phyloP scores from a whole-genome alignment of 306 rosid species.

The Lupinus albus region DNA sequence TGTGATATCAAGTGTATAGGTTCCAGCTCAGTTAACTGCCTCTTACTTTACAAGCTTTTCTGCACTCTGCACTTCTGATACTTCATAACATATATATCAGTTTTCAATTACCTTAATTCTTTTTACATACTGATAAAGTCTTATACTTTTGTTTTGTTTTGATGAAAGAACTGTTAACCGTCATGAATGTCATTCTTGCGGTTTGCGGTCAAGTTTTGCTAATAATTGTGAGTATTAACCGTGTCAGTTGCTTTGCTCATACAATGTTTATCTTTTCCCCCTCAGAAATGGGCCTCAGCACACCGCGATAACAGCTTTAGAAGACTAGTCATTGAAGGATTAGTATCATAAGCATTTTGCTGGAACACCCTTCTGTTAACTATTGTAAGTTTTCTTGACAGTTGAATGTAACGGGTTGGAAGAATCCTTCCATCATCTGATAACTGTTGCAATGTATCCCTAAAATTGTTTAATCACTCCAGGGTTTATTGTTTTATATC shows the following conservation, averaged over 20 bases:
- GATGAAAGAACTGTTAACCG: neutral
- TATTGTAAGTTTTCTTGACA: slow-evolving; percentile 38
- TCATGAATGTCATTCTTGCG: slow-evolving; percentile 2
- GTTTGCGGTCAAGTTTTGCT: neutral
- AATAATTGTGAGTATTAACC: slow-evolving; percentile 6
- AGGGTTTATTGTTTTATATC: slow-evolving; percentile 23
- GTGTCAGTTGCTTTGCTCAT: slow-evolving; percentile 21
- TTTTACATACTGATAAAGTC: neutral
- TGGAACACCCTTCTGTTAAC: slow-evolving; percentile 37
- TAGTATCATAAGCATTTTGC: slow-evolving; percentile 30
- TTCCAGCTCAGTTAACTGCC: too few relatives aligned
- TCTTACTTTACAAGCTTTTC: too few relatives aligned
- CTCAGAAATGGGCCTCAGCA: slow-evolving; percentile 78
- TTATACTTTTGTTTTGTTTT: neutral
- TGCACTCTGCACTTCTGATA: slow-evolving; percentile 1
- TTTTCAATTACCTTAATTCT: neutral
- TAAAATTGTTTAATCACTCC: slow-evolving; percentile 25
- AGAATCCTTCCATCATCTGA: slow-evolving; percentile 44
- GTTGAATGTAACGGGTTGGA: slow-evolving; percentile 32
- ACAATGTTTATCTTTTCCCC: slow-evolving; percentile 38
- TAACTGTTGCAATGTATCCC: slow-evolving; percentile 39
- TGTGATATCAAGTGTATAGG: too few relatives aligned
- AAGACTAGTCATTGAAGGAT: slow-evolving; percentile 45
- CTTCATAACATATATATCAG: slow-evolving; percentile 4
- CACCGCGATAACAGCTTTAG: slow-evolving; percentile 67